Conservation (phyloP, 1,284 basidiomycete genomes). For the Ceratobasidium sp. region DNA sequence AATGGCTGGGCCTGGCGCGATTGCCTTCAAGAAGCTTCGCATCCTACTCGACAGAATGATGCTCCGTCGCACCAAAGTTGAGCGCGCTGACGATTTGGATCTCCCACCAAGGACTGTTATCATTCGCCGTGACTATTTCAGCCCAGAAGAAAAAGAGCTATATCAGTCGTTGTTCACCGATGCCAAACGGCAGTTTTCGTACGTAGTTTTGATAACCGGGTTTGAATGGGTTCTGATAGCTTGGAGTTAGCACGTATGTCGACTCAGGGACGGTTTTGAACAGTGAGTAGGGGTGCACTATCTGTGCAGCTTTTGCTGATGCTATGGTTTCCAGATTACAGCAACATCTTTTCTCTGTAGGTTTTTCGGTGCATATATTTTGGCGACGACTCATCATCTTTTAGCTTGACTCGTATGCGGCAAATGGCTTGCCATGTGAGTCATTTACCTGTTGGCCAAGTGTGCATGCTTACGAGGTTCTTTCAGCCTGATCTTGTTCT, state of each 20-base stretch:
- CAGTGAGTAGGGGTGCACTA: slow-evolving; percentile 66
- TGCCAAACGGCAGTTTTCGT: slow-evolving; percentile 87
- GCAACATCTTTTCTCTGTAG: slow-evolving; percentile 90
- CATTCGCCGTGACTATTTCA: slow-evolving; percentile 93
- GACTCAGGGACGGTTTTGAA: slow-evolving; percentile 91
- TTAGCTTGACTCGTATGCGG: slow-evolving; percentile 84
- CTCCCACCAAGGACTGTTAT: slow-evolving; percentile 94
- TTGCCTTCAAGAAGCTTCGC: slow-evolving; percentile 91
- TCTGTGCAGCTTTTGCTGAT: slow-evolving; percentile 33
- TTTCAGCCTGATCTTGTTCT: slow-evolving; percentile 88
- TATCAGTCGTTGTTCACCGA: slow-evolving; percentile 94
- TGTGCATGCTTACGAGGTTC: slow-evolving; percentile 44
- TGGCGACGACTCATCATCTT: slow-evolving; percentile 30
- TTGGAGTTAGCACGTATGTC: slow-evolving; percentile 75
- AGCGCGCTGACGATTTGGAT: slow-evolving; percentile 97
- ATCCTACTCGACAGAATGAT: slow-evolving; percentile 94
- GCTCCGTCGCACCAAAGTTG: slow-evolving; percentile 89
- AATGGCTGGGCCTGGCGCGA: slow-evolving; percentile 76
- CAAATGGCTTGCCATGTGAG: slow-evolving; percentile 89
- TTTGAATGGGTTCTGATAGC: slow-evolving; percentile 3
- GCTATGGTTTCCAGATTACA: slow-evolving; percentile 73
- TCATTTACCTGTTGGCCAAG: neutral
- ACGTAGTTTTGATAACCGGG: slow-evolving; percentile 3
- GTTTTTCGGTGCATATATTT: slow-evolving; percentile 49
- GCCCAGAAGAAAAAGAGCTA: slow-evolving; percentile 95